These are phyloP conservation scores for Zygosaccharomyces pseudobailii DNA, from an alignment of 1,139 yeast genomes.

Conservation along the genomic window DNA sequence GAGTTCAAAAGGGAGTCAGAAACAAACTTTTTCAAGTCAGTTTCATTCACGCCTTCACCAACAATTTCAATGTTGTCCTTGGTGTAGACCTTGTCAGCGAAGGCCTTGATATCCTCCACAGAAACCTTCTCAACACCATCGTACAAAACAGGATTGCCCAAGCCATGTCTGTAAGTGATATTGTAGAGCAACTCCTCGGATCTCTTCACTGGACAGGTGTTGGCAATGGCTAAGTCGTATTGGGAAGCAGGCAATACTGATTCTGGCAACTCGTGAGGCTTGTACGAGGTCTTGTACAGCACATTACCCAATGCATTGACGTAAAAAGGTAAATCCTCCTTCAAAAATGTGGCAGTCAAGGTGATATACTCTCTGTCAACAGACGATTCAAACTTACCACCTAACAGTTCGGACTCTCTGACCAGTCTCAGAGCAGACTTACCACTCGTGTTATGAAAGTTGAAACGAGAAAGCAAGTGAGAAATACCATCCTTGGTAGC, in stretches of 20 bases:
- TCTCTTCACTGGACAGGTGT: slow-evolving; percentile 47
- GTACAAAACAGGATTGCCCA: slow-evolving; percentile 78
- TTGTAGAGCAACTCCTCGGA: slow-evolving; percentile 80
- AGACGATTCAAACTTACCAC: slow-evolving; percentile 67
- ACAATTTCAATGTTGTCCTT: slow-evolving; percentile 65
- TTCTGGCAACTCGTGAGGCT: slow-evolving; percentile 79
- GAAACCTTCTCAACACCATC: slow-evolving; percentile 58
- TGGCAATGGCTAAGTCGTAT: slow-evolving; percentile 50
- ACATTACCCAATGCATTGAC: slow-evolving; percentile 83
- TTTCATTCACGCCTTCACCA: slow-evolving; percentile 70
- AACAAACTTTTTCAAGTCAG: slow-evolving; percentile 66
- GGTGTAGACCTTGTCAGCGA: slow-evolving; percentile 65
- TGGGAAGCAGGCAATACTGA: slow-evolving; percentile 74
- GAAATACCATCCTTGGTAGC: slow-evolving; percentile 75
- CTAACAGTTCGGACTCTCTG: slow-evolving; percentile 91
- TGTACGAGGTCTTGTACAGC: slow-evolving; percentile 65
- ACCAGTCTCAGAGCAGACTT: slow-evolving; percentile 90
- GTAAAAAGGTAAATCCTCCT: slow-evolving; percentile 85
- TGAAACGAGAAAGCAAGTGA: slow-evolving; percentile 79
- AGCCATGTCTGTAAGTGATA: slow-evolving; percentile 79
- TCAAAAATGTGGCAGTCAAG: slow-evolving; percentile 75
- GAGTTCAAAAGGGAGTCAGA: slow-evolving; percentile 60
- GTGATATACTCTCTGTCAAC: slow-evolving; percentile 83
- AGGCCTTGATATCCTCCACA: slow-evolving; percentile 60
- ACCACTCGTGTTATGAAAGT: slow-evolving; percentile 74